Evolutionary conservation across 306 rosid genomes (phyloP).

Genomic region (Quercus alba): DNA sequence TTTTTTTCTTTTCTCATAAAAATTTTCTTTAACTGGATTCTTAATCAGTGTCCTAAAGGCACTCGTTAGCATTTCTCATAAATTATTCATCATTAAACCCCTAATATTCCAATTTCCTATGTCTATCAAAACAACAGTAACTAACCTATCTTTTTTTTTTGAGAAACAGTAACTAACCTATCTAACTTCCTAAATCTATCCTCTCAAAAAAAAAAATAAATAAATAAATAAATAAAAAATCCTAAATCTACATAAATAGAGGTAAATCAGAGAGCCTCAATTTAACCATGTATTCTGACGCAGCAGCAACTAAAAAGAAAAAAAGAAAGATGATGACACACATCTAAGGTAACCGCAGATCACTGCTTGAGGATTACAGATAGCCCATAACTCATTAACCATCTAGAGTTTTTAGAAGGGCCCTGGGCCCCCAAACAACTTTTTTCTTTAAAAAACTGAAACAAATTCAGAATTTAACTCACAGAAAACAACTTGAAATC

Average conservation of each 20-base stretch:
- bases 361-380: not conserved
- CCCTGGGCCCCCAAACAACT: not conserved
- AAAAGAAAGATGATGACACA: not conserved
- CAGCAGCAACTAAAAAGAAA: too few relatives aligned
- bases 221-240: not conserved
- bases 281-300: too few relatives aligned
- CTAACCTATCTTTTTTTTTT: too few relatives aligned
- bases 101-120: not conserved
- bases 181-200: too few relatives aligned
- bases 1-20: too few relatives aligned
- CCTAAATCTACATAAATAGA: not conserved
- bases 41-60: too few relatives aligned
- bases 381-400: not conserved
- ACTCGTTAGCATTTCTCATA: too few relatives aligned
- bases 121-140: not conserved
- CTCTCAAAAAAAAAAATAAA: too few relatives aligned
- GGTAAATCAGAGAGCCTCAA: too few relatives aligned
- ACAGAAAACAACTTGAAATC: not conserved
- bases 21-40: too few relatives aligned
- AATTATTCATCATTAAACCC: too few relatives aligned
- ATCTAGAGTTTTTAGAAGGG: not conserved
- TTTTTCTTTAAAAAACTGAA: not conserved
- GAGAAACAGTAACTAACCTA: too few relatives aligned
- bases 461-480: not conserved
- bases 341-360: not conserved